Conservation (phyloP, 164 flowering plant species). For the Berberis vulgaris region DNA sequence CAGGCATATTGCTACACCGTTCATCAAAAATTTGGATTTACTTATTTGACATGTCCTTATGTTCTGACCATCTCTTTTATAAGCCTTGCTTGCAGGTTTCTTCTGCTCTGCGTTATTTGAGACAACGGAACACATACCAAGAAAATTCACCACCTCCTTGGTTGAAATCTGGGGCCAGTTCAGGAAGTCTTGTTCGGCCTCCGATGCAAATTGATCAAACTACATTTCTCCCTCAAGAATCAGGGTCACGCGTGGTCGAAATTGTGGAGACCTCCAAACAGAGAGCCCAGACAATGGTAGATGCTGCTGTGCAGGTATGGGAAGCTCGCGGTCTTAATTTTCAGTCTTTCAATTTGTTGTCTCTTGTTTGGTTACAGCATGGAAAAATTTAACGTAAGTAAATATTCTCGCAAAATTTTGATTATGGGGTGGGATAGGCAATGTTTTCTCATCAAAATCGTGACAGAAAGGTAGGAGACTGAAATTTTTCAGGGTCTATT, state of each 20-base stretch:
- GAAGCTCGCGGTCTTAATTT: not conserved
- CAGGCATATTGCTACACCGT: constrained; percentile 30
- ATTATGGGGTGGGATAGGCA: no score
- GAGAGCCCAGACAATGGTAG: constrained; percentile 58
- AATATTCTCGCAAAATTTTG: no score
- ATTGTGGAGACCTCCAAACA: constrained; percentile 46
- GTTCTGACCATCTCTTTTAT: no score
- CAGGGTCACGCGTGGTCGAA: constrained; percentile 37
- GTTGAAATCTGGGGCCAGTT: constrained; percentile 18
- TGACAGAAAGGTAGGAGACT: no score
- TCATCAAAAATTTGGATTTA: no score
- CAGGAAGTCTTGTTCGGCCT: constrained; percentile 16
- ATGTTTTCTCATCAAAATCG: no score
- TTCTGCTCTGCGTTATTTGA: constrained; percentile 40
- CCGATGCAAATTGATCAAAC: constrained; percentile 21
- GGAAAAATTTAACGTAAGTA: not conserved
- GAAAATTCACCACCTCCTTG: constrained; percentile 24
- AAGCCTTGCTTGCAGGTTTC: constrained; percentile 31
- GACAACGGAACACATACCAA: constrained; percentile 50
- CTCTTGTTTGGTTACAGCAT: not conserved
- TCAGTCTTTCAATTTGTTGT: not conserved
- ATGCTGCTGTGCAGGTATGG: constrained; percentile 52
- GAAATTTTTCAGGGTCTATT: no score
- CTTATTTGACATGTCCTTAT: no score
- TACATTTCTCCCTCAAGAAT: constrained; percentile 24